These are phyloP conservation scores for Geotrichum europaeum DNA, from an alignment of 1,139 yeast species.

Conservation along the genomic window DNA sequence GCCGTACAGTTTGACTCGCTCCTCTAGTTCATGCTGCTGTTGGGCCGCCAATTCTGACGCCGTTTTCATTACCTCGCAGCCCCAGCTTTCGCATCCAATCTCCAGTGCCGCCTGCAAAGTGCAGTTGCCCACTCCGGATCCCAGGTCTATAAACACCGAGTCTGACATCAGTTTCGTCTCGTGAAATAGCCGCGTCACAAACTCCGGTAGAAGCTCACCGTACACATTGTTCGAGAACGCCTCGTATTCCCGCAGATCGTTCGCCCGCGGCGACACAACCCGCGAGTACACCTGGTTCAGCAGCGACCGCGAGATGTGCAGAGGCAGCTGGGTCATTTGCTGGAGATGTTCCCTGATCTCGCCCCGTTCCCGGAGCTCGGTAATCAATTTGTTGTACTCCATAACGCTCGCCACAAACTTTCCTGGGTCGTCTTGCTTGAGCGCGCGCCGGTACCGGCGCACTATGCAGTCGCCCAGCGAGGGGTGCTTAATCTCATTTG, in stretches of 20 bases:
- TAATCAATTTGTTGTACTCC: conserved; percentile 40
- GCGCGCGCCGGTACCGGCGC: conserved; percentile 41
- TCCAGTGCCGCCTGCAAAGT: conserved; percentile 85
- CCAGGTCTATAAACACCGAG: conserved; percentile 71
- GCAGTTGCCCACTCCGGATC: conserved; percentile 93
- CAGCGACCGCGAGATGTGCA: conserved; percentile 58
- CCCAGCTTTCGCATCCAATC: conserved; percentile 77
- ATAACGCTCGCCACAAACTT: conserved; percentile 35
- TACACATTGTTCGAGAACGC: conserved; percentile 90
- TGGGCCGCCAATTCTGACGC: conserved; percentile 63
- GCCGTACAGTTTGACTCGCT: conserved; percentile 60
- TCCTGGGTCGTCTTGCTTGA: conserved; percentile 36
- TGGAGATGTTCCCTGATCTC: conserved; percentile 36
- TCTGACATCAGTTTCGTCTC: conserved; percentile 52
- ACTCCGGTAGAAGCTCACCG: conserved; percentile 81
- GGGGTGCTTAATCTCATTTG: conserved; percentile 40
- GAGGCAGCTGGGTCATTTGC: conserved; percentile 43
- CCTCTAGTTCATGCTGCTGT: conserved; percentile 54
- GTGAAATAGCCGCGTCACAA: conserved; percentile 60
- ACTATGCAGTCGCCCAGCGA: conserved; percentile 39
- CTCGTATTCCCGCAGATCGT: conserved; percentile 60
- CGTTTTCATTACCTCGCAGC: conserved; percentile 83
- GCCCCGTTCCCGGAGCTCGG: conserved; percentile 33
- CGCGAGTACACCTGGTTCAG: conserved; percentile 68
- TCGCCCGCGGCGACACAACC: conserved; percentile 69